These are phyloP conservation scores for Mucor velutinosus DNA, from an alignment of 371 early-diverging fungal genomes.

Conservation along the genomic window DNA sequence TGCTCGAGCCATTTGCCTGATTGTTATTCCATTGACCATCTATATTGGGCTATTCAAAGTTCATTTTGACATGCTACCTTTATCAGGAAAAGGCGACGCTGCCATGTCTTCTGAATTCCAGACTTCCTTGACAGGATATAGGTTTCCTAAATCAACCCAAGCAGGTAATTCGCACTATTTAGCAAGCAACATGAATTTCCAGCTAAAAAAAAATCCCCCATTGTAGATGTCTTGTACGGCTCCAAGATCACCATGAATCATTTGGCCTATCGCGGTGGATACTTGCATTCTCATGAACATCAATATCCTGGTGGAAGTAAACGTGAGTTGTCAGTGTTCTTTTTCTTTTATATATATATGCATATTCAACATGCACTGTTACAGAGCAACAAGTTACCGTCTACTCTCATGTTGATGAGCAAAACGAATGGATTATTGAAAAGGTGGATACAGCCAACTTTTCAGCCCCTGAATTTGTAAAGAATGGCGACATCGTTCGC, in stretches of 20 bases:
- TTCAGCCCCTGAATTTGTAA: constrained; percentile 42
- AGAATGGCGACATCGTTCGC: constrained; percentile 60
- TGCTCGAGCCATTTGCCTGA: constrained; percentile 75
- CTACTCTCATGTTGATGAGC: constrained; percentile 21
- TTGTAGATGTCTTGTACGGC: constrained; percentile 74
- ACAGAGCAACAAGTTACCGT: constrained; percentile 49
- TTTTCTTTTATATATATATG: not conserved
- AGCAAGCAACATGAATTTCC: not conserved
- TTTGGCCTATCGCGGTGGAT: constrained; percentile 72
- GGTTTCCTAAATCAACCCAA: constrained; percentile 48
- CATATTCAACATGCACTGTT: not conserved
- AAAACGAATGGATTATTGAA: constrained; percentile 66
- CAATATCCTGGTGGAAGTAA: constrained; percentile 82
- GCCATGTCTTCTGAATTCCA: constrained; percentile 93
- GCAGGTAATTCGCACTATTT: constrained; percentile 12
- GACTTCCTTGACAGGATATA: constrained; percentile 74
- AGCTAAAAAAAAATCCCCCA: too few species aligned
- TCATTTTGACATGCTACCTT: constrained; percentile 79
- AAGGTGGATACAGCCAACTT: constrained; percentile 41
- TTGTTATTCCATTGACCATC: constrained; percentile 77
- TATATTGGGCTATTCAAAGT: constrained; percentile 84
- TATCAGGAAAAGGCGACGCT: constrained; percentile 87
- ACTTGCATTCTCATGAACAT: constrained; percentile 88
- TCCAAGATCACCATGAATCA: constrained; percentile 78
- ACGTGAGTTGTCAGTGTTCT: constrained; percentile 40